phyloP scores from a whole-genome alignment of 2,329 filamentous ascomycete species.

The Fusarium algeriense region DNA sequence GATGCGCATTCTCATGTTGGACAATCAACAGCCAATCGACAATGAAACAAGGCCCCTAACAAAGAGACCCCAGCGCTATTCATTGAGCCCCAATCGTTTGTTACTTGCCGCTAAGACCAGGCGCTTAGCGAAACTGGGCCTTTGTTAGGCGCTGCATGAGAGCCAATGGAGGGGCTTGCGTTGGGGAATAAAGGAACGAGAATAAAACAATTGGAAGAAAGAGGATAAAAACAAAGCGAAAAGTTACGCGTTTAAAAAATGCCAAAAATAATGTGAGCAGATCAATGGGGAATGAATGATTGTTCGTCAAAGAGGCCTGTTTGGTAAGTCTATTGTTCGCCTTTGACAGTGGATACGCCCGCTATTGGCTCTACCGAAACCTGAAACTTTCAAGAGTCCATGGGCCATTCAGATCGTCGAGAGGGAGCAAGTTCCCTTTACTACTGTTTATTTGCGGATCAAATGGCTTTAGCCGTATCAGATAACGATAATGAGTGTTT shows the following conservation, averaged over 20 bases:
- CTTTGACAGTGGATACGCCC: not conserved
- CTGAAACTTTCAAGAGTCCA: not conserved
- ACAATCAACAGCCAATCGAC: slow-evolving; percentile 36
- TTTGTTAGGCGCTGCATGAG: slow-evolving; percentile 23
- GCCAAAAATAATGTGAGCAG: slow-evolving; percentile 1
- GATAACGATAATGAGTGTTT: too few species aligned
- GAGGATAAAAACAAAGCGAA: not conserved
- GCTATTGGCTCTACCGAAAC: not conserved
- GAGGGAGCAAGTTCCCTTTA: too few species aligned
- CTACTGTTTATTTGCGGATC: too few species aligned
- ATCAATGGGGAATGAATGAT: not conserved
- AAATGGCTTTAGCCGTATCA: too few species aligned
- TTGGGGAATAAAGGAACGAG: slow-evolving; percentile 25
- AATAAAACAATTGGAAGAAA: slow-evolving; percentile 22
- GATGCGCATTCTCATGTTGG: not conserved
- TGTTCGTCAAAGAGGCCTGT: not conserved
- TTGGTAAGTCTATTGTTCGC: not conserved
- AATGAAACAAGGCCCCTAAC: slow-evolving; percentile 19
- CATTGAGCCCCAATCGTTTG: slow-evolving; percentile 39
- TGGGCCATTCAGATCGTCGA: too few species aligned
- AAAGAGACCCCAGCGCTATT: slow-evolving; percentile 26
- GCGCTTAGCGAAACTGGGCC: slow-evolving; percentile 45
- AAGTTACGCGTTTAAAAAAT: not conserved
- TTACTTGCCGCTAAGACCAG: slow-evolving; percentile 24
- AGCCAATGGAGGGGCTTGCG: slow-evolving; percentile 15